Evolutionary conservation across 345 rosid species (phyloP).

Genomic region (Rhodamnia argentea): DNA sequence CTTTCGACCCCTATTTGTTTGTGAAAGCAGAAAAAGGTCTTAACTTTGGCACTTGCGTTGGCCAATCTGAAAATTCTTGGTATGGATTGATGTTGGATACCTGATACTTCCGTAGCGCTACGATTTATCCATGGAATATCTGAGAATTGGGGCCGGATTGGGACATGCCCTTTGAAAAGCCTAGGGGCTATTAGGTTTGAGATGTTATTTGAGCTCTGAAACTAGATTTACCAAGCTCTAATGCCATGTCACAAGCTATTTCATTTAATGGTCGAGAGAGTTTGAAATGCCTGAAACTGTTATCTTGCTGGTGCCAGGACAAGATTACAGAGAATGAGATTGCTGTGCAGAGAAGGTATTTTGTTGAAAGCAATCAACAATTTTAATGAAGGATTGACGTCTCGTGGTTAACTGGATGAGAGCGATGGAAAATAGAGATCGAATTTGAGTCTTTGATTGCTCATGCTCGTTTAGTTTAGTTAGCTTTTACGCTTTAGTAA

Average conservation of each 20-base stretch:
- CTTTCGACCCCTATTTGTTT: not conserved
- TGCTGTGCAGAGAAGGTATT: not conserved
- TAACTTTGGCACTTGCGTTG: not conserved
- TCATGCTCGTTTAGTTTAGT: not conserved
- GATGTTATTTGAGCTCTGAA: not conserved
- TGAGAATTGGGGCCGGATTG: not conserved
- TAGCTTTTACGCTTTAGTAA: not conserved
- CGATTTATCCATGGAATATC: not conserved
- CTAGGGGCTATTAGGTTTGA: not conserved
- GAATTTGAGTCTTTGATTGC: not conserved
- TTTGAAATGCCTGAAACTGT: not conserved
- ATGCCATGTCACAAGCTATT: not conserved
- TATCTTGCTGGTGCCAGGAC: not conserved
- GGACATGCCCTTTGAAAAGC: not conserved
- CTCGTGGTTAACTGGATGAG: not conserved
- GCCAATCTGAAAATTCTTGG: not conserved
- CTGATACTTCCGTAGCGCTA: not conserved
- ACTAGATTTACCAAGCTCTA: not conserved
- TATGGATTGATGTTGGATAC: not conserved
- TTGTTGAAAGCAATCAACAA: not conserved
- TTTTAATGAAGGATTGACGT: not conserved
- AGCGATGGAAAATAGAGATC: not conserved
- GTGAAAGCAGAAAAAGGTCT: not conserved
- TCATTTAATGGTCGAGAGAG: not conserved
- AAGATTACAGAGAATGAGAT: not conserved